A percentile compares a stretch with the other conserved stretches of the same genome.
These are phyloP conservation scores for Albatrellus ellisii DNA, from an alignment of 768 basidiomycete species.

Conservation along the genomic window DNA sequence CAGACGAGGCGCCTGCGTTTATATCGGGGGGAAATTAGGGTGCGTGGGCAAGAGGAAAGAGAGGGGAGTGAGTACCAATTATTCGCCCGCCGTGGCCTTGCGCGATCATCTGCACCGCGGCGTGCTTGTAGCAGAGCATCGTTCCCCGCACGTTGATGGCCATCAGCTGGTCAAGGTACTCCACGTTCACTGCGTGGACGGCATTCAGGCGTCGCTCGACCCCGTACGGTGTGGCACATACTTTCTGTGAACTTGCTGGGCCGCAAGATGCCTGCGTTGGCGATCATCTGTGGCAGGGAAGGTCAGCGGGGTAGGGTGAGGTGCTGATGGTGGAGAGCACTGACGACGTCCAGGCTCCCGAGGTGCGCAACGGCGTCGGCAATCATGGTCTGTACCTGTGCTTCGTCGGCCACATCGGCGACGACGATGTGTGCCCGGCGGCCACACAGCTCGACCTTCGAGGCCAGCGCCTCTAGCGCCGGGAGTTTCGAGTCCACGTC, in stretches of 20 bases:
- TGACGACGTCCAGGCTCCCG: neutral
- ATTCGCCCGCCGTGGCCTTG: conserved; percentile 17
- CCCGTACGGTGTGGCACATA: neutral
- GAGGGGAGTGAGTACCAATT: conserved; percentile 10
- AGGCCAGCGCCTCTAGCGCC: neutral
- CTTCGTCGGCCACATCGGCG: neutral
- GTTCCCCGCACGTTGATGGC: conserved; percentile 13
- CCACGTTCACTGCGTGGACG: conserved; percentile 8
- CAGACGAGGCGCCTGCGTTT: conserved; percentile 10
- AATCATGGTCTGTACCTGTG: neutral
- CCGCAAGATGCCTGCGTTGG: neutral
- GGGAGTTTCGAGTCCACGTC: conserved; percentile 15
- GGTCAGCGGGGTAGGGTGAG: neutral
- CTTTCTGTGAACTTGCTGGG: neutral
- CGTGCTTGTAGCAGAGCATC: conserved; percentile 16
- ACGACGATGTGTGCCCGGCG: neutral
- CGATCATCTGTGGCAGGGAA: neutral
- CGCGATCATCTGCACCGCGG: conserved; percentile 15
- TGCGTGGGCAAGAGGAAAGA: too few species aligned
- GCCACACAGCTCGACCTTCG: neutral
- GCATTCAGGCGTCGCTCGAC: neutral
- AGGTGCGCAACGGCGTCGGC: neutral
- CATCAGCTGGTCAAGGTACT: conserved; percentile 13
- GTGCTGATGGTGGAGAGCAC: neutral
- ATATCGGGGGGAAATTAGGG: too few species aligned